These are phyloP conservation scores for Amylocarpus encephaloides DNA, from an alignment of 2,329 filamentous ascomycete genomes.

Conservation along the genomic window DNA sequence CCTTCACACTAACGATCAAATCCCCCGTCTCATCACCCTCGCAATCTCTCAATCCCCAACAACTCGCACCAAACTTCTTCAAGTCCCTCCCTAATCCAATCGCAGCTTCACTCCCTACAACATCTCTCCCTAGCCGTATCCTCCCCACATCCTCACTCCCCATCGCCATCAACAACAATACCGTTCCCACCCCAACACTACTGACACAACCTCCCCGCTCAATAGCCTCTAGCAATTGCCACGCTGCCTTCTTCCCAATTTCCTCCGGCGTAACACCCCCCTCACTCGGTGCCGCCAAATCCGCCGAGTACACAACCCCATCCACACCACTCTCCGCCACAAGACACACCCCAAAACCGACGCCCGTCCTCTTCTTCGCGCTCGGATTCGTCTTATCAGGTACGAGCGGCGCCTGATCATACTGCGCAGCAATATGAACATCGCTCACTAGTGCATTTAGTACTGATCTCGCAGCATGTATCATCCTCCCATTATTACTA, in stretches of 20 bases:
- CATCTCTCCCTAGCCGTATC: conserved; percentile 71
- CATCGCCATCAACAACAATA: conserved; percentile 94
- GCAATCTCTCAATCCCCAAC: conserved; percentile 80
- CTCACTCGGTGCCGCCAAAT: conserved; percentile 65
- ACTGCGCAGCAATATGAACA: conserved; percentile 81
- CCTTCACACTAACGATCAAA: conserved; percentile 85
- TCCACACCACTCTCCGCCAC: conserved; percentile 84
- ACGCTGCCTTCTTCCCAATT: conserved; percentile 80
- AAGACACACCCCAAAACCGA: conserved; percentile 85
- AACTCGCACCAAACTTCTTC: conserved; percentile 80
- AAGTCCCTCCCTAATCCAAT: conserved; percentile 79
- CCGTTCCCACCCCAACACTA: conserved; percentile 61
- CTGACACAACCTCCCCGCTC: conserved; percentile 77
- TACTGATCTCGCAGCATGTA: conserved; percentile 79
- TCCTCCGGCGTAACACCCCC: conserved; percentile 87
- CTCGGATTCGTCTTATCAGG: conserved; percentile 47
- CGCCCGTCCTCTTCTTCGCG: conserved; percentile 63
- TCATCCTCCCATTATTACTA: conserved; percentile 92
- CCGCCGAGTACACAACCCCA: conserved; percentile 81
- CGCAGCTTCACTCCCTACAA: conserved; percentile 74
- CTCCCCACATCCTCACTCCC: conserved; percentile 92
- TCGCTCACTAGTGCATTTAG: conserved; percentile 82
- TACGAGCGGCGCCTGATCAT: conserved; percentile 59
- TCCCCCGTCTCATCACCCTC: conserved; percentile 57
- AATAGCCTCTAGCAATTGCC: conserved; percentile 80